Percentiles rank a stretch among this genome's conserved stretches.
Evolutionary conservation across 2,329 filamentous ascomycete species (phyloP).

Genomic region (Podosphaera xanthii): DNA sequence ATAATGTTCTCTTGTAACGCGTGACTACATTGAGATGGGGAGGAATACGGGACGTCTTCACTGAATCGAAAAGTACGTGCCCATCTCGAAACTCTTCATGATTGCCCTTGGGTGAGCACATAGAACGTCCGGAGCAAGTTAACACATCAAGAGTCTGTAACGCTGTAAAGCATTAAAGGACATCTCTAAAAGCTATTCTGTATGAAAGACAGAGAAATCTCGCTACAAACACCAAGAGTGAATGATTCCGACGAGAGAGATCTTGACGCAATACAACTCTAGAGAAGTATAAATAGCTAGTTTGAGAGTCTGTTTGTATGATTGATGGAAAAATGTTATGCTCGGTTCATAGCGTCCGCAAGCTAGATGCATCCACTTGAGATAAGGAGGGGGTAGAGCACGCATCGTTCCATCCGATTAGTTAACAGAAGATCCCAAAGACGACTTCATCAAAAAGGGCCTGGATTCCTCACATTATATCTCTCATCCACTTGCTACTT

Average conservation of each 20-base stretch:
- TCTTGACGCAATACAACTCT: slow-evolving; percentile 9
- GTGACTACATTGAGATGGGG: slow-evolving; percentile 15
- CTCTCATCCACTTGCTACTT: slow-evolving; percentile 13
- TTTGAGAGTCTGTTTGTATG: slow-evolving; percentile 16
- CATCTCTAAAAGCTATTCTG: slow-evolving; percentile 15
- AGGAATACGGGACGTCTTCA: slow-evolving; percentile 26
- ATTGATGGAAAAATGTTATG: slow-evolving; percentile 12
- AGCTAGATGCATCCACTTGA: slow-evolving; percentile 6
- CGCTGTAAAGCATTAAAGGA: slow-evolving; percentile 8
- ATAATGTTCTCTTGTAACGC: slow-evolving; percentile 17
- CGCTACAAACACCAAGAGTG: slow-evolving; percentile 23
- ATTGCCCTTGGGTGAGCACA: slow-evolving; percentile 4
- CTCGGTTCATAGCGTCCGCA: slow-evolving; percentile 10
- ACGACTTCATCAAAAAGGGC: slow-evolving; percentile 23
- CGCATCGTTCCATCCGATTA: slow-evolving; percentile 8
- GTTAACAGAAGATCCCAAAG: slow-evolving; percentile 25
- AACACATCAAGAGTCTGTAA: slow-evolving; percentile 12
- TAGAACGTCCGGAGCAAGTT: slow-evolving; percentile 13
- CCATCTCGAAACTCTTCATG: slow-evolving; percentile 11
- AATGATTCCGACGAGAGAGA: slow-evolving; percentile 36
- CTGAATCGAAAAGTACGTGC: slow-evolving; percentile 10
- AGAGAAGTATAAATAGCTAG: slow-evolving; percentile 11
- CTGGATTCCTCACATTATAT: slow-evolving; percentile 18
- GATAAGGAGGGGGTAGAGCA: slow-evolving; percentile 12
- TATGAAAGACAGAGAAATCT: slow-evolving; percentile 24